Percentiles rank a stretch among this genome's conserved stretches.
Evolutionary conservation across 1,139 yeast species (phyloP).

Genomic region (Lodderomyces beijingensis): DNA sequence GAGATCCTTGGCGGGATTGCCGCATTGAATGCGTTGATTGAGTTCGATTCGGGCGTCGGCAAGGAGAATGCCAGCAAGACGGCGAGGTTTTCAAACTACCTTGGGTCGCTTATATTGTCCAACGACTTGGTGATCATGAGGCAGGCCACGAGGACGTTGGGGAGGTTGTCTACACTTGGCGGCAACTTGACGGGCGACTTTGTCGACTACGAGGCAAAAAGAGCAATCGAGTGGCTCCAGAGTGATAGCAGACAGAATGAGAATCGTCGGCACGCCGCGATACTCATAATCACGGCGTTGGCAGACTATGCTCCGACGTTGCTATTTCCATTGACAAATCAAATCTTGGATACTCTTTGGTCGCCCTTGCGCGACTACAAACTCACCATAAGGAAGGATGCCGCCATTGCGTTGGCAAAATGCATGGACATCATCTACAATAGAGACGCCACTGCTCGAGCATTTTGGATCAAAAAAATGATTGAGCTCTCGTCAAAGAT

Average conservation of each 20-base stretch:
- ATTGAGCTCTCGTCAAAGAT: slow-evolving; percentile 54
- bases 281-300: slow-evolving; percentile 74
- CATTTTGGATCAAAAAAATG: slow-evolving; percentile 69
- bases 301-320: slow-evolving; percentile 88
- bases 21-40: slow-evolving; percentile 84
- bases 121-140: slow-evolving; percentile 82
- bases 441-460: slow-evolving; percentile 68
- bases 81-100: slow-evolving; percentile 83
- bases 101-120: slow-evolving; percentile 76
- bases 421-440: slow-evolving; percentile 76
- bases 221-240: slow-evolving; percentile 88
- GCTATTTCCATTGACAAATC: slow-evolving; percentile 71
- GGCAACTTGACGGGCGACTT: slow-evolving; percentile 87
- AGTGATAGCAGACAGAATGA: slow-evolving; percentile 64
- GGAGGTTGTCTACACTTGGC: slow-evolving; percentile 84
- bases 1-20: slow-evolving; percentile 87
- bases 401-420: slow-evolving; percentile 75
- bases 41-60: slow-evolving; percentile 59
- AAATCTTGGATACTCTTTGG: slow-evolving; percentile 83
- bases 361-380: slow-evolving; percentile 78
- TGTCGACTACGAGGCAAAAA: slow-evolving; percentile 86
- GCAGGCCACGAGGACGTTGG: slow-evolving; percentile 81
- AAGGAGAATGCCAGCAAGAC: slow-evolving; percentile 87
- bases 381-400: slow-evolving; percentile 69
- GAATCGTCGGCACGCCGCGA: slow-evolving; percentile 84